A percentile compares a stretch with the other conserved stretches of the same genome.
Conservation (phyloP, 805 yeast genomes). For the Kodamaea leandrae region DNA sequence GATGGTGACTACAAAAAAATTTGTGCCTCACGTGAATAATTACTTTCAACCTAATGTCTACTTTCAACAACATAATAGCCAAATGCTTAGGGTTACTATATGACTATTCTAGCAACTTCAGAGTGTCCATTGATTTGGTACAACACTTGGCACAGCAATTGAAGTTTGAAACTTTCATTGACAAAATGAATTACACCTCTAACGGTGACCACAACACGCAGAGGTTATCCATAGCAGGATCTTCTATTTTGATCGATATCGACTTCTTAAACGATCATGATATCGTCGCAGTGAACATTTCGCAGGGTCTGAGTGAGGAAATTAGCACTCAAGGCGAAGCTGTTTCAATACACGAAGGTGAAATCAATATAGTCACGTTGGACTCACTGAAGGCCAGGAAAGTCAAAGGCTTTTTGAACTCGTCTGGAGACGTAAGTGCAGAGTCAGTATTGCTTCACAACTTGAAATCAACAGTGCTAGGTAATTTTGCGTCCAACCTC, state of each 20-base stretch:
- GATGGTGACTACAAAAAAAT: conserved; percentile 6
- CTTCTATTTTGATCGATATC: conserved; percentile 38
- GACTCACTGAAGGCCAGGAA: conserved; percentile 8
- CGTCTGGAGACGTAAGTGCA: conserved; percentile 15
- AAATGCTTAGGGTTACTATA: conserved; percentile 27
- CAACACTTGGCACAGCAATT: conserved; percentile 41
- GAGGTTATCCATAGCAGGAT: conserved; percentile 42
- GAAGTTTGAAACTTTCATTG: conserved; percentile 41
- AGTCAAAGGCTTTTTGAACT: conserved; percentile 17
- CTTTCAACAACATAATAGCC: conserved; percentile 20
- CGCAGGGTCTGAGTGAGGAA: conserved; percentile 24
- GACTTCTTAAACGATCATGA: conserved; percentile 29
- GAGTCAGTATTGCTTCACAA: conserved; percentile 30
- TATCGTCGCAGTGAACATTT: conserved; percentile 31
- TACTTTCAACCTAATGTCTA: conserved; percentile 8
- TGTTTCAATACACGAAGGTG: conserved; percentile 6
- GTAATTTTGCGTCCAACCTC: conserved; percentile 35
- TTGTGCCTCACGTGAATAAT: conserved; percentile 9
- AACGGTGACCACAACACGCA: conserved; percentile 17
- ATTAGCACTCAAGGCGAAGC: background rate
- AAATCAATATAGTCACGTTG: conserved; percentile 8
- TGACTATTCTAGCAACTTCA: conserved; percentile 30
- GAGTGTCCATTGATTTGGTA: conserved; percentile 34
- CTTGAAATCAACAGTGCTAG: conserved; percentile 21
- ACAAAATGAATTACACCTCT: conserved; percentile 30